These are phyloP conservation scores for Blumeria hordei DNA, from an alignment of 2,329 filamentous ascomycete genomes.

Conservation along the genomic window DNA sequence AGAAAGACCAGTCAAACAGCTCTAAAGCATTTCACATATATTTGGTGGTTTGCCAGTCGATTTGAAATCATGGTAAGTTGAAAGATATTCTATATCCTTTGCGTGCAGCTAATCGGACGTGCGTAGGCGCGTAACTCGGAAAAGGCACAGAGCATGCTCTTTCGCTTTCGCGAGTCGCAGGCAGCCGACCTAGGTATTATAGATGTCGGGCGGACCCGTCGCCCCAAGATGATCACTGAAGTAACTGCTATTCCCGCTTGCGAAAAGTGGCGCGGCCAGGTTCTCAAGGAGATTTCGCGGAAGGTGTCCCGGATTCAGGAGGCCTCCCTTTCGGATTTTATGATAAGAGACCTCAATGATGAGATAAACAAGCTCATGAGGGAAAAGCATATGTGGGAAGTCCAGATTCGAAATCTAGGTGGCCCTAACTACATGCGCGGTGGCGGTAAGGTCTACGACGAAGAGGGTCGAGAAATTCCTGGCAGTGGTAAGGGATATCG, in stretches of 20 bases:
- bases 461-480: conserved; percentile 28
- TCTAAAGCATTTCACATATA: neutral
- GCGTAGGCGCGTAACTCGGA: conserved; percentile 77
- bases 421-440: conserved; percentile 63
- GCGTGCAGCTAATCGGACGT: conserved; percentile 3
- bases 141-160: conserved; percentile 99
- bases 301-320: conserved; percentile 96
- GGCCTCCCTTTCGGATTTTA: conserved; percentile 71
- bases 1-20: neutral
- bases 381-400: conserved; percentile 98
- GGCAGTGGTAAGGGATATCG: conserved; percentile 73
- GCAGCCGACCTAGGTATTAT: conserved; percentile 90
- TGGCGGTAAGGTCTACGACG: conserved; percentile 26
- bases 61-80: conserved; percentile 12
- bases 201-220: conserved; percentile 69
- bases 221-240: conserved; percentile 75
- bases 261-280: conserved; percentile 96
- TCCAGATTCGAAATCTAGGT: conserved; percentile 85
- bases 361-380: conserved; percentile 99
- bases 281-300: conserved; percentile 87
- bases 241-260: conserved; percentile 64
- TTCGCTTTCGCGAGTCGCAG: conserved; percentile 95
- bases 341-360: conserved; percentile 93
- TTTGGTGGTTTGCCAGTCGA: neutral
- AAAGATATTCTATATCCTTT: neutral